phyloP scores from a whole-genome alignment of 129 eudicot genomes.

The Pulicaria dysenterica region DNA sequence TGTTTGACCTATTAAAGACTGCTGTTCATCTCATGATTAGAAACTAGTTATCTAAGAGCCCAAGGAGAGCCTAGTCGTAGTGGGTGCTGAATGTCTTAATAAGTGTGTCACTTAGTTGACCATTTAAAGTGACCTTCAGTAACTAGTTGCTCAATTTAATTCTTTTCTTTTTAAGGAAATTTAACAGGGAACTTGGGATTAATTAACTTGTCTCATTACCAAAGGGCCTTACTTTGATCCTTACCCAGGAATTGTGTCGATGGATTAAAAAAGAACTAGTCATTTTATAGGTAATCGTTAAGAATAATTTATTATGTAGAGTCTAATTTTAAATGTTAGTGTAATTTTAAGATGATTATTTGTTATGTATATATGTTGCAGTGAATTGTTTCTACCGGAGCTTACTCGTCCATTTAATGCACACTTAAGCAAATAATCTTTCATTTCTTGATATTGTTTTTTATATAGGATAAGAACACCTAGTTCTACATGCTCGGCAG shows the following conservation, averaged over 20 bases:
- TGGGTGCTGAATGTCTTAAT: no score
- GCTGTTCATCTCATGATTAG: no score
- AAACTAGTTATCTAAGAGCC: no score
- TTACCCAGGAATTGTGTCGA: not conserved
- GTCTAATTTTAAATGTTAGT: conserved; percentile 2
- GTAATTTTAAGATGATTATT: not conserved
- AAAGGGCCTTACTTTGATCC: not conserved
- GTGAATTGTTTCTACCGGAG: not conserved
- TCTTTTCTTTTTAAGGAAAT: no score
- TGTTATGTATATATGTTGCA: not conserved
- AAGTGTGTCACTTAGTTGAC: no score
- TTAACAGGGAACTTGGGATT: no score
- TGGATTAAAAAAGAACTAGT: not conserved
- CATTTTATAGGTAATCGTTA: not conserved
- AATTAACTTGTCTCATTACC: no score
- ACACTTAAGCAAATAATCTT: not conserved
- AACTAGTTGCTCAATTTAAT: no score
- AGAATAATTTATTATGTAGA: not conserved
- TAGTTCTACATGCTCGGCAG: conserved; percentile 1
- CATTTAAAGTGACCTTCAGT: no score
- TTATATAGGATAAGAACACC: not conserved
- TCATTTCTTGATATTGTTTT: not conserved
- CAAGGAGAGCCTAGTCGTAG: no score
- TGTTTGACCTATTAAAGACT: no score
- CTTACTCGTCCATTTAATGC: not conserved